A percentile compares a stretch with the other conserved stretches of the same genome.
phyloP scores from a whole-genome alignment of 768 basidiomycete genomes.

The Gloeopeniophorella convolvens region DNA sequence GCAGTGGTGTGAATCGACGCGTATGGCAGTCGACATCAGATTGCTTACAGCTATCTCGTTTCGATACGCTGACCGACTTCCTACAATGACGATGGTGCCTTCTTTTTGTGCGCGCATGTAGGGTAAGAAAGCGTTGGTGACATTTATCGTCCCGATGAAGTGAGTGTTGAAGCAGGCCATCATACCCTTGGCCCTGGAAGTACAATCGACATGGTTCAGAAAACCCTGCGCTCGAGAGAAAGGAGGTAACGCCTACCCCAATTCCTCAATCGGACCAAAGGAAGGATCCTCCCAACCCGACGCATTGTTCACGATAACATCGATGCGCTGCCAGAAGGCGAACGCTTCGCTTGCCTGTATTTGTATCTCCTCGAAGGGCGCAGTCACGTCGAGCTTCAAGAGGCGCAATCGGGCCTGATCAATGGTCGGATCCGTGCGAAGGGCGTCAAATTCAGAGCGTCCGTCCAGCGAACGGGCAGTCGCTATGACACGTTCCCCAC shows the following conservation, averaged over 20 bases:
- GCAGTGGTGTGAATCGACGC: no score
- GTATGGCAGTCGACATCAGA: no score
- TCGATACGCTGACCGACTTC: no score
- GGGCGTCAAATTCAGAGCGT: constrained; percentile 27
- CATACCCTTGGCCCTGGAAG: no score
- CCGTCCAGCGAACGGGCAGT: constrained; percentile 19
- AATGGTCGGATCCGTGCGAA: constrained; percentile 26
- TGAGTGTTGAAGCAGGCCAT: constrained; percentile 19
- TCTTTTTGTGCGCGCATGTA: constrained; percentile 18
- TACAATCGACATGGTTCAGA: no score
- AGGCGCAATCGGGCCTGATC: no score
- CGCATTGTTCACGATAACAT: constrained; percentile 22
- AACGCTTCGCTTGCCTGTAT: constrained; percentile 22
- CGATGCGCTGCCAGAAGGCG: constrained; percentile 17
- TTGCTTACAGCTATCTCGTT: no score
- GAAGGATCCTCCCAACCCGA: no score
- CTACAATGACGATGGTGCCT: constrained; percentile 21
- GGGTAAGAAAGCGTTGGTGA: constrained; percentile 21
- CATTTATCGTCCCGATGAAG: constrained; percentile 20
- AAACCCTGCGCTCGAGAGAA: no score
- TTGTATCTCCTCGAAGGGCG: constrained; percentile 16
- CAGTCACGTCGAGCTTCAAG: constrained; percentile 26
- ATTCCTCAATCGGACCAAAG: constrained; percentile 20
- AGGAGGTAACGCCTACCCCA: constrained; percentile 15
- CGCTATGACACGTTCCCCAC: constrained; percentile 22